phyloP scores from a whole-genome alignment of 2,329 filamentous ascomycete genomes.

The Exophiala xenobiotica region DNA sequence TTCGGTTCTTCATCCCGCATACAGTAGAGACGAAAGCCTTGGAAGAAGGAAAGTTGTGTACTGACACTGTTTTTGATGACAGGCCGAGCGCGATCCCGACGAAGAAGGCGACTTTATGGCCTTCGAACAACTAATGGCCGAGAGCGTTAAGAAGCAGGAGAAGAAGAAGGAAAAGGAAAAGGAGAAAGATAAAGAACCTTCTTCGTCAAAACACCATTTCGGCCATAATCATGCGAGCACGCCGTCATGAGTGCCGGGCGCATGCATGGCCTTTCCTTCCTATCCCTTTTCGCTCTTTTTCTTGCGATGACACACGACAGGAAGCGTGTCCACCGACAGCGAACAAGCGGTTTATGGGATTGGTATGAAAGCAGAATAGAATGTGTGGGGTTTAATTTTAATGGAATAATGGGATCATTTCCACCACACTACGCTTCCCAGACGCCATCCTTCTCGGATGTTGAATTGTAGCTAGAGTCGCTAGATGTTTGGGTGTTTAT shows the following conservation, averaged over 20 bases:
- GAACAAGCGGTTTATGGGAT: too few relatives aligned
- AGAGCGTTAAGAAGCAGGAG: slow-evolving; percentile 93
- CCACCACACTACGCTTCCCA: too few relatives aligned
- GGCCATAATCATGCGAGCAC: slow-evolving; percentile 9
- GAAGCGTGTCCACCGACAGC: too few relatives aligned
- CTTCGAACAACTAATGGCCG: slow-evolving; percentile 95
- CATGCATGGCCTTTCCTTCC: too few relatives aligned
- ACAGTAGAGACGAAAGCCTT: not conserved
- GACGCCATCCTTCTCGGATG: not conserved
- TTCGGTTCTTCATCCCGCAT: not conserved
- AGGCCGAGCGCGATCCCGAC: slow-evolving; percentile 87
- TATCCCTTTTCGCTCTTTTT: not conserved
- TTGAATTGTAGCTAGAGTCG: too few relatives aligned
- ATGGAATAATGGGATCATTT: too few relatives aligned
- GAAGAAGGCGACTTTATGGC: slow-evolving; percentile 99
- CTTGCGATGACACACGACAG: not conserved
- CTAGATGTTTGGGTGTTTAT: too few relatives aligned
- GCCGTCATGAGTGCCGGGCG: not conserved
- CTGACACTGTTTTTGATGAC: slow-evolving; percentile 2
- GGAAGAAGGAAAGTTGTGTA: too few relatives aligned
- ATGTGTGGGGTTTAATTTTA: too few relatives aligned
- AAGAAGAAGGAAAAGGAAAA: slow-evolving; percentile 61
- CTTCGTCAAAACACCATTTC: slow-evolving; percentile 8
- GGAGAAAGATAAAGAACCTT: slow-evolving; percentile 36
- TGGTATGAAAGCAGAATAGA: not conserved